Percentiles rank a stretch among this genome's conserved stretches.
Evolutionary conservation across 495 filamentous ascomycete species (phyloP).

Genomic region (Immersiella caudata): DNA sequence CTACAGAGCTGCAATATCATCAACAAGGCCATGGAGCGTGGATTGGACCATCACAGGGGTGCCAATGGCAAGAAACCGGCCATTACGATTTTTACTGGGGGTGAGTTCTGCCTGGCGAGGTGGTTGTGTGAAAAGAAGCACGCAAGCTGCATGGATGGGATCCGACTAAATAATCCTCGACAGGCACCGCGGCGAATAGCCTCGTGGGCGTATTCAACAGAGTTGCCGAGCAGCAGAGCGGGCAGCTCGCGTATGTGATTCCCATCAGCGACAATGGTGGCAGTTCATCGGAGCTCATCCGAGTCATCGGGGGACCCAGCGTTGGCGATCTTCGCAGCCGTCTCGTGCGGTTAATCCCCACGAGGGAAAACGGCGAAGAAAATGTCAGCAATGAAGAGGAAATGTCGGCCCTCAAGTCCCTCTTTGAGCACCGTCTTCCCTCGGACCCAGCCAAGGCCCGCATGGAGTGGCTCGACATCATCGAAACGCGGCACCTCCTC

Average conservation of each 20-base stretch:
- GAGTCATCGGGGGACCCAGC: conserved; percentile 85
- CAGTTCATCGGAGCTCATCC: conserved; percentile 85
- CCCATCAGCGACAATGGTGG: conserved; percentile 96
- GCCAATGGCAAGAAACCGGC: conserved; percentile 22
- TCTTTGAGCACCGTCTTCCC: conserved; percentile 87
- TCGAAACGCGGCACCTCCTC: conserved; percentile 74
- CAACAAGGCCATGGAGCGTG: background rate
- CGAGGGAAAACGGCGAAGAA: conserved; percentile 32
- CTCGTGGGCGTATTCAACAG: conserved; percentile 87
- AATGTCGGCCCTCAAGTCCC: conserved; percentile 67
- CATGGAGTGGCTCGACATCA: conserved; percentile 83
- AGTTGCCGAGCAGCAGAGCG: conserved; percentile 69
- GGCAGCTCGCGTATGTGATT: conserved; percentile 79
- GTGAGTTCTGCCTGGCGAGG: conserved; percentile 1
- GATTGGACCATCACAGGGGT: background rate
- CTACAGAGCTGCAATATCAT: background rate
- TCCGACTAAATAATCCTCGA: conserved; percentile 29
- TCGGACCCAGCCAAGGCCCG: conserved; percentile 55
- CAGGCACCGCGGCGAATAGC: conserved; percentile 90
- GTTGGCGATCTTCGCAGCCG: conserved; percentile 92
- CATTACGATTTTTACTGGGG: conserved; percentile 40
- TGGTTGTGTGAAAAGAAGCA: background rate
- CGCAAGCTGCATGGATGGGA: background rate
- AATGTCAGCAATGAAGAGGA: conserved; percentile 62
- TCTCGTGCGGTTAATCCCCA: conserved; percentile 86